Conservation (phyloP, 768 basidiomycete genomes). For the Lentinula aciculospora region DNA sequence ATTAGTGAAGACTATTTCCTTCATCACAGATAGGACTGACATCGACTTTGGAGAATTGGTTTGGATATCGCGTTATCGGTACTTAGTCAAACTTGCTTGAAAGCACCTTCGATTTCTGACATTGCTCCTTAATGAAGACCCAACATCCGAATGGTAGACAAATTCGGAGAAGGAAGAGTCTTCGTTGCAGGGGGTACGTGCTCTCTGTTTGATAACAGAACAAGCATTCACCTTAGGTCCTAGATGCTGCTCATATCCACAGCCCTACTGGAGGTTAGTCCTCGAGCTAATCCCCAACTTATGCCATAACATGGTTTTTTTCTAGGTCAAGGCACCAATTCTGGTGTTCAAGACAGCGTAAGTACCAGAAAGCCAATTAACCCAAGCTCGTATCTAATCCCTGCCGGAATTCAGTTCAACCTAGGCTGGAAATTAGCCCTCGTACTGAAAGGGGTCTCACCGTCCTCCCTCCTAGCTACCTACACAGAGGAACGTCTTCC, state of each 20-base stretch:
- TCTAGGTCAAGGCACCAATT: constrained; percentile 23
- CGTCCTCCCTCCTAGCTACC: constrained; percentile 15
- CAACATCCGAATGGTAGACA: constrained; percentile 39
- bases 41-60: constrained; percentile 11
- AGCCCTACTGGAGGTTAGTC: constrained; percentile 26
- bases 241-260: constrained; percentile 41
- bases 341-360: constrained; percentile 27
- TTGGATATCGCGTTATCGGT: neutral
- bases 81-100: no score
- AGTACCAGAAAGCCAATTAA: neutral
- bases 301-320: neutral
- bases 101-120: no score
- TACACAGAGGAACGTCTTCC: constrained; percentile 23
- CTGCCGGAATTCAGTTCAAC: constrained; percentile 14
- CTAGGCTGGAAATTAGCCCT: constrained; percentile 25
- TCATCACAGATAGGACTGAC: constrained; percentile 10
- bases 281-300: no score
- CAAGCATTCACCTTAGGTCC: neutral
- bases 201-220: neutral
- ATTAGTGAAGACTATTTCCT: constrained; percentile 3
- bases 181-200: constrained; percentile 38
- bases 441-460: constrained; percentile 14
- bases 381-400: neutral
- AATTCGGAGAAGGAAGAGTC: constrained; percentile 32
- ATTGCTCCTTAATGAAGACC: constrained; percentile 27